These are phyloP conservation scores for Botryotinia globosa DNA, from an alignment of 2,329 filamentous ascomycete species.

Conservation along the genomic window DNA sequence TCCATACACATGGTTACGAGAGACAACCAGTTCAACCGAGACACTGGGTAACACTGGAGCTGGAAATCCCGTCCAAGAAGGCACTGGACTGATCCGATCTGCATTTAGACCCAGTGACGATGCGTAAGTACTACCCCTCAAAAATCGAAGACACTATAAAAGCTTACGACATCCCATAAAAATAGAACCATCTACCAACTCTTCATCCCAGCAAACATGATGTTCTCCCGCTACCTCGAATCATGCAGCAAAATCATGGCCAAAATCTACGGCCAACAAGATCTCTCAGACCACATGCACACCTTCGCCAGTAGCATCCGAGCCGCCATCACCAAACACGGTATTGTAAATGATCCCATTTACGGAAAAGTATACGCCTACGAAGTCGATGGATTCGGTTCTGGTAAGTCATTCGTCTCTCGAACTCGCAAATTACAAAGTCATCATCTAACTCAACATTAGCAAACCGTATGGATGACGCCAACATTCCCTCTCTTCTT, in stretches of 20 bases:
- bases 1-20: slow-evolving; percentile 75
- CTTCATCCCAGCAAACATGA: slow-evolving; percentile 87
- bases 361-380: slow-evolving; percentile 72
- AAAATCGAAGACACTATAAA: not conserved
- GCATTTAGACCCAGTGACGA: slow-evolving; percentile 92
- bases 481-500: slow-evolving; percentile 66
- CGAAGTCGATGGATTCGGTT: slow-evolving; percentile 72
- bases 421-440: no score
- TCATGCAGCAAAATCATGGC: slow-evolving; percentile 52
- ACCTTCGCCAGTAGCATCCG: slow-evolving; percentile 61
- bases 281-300: slow-evolving; percentile 55
- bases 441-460: slow-evolving; percentile 23
- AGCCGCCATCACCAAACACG: slow-evolving; percentile 66
- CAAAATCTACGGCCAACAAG: slow-evolving; percentile 47
- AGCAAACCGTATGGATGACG: slow-evolving; percentile 66
- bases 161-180: not conserved
- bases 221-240: slow-evolving; percentile 65
- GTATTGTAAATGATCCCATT: slow-evolving; percentile 60
- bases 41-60: slow-evolving; percentile 74
- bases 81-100: slow-evolving; percentile 78
- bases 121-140: slow-evolving; percentile 46
- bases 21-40: slow-evolving; percentile 72
- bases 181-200: slow-evolving; percentile 69
- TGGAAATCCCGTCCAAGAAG: slow-evolving; percentile 72
- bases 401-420: slow-evolving; percentile 38